phyloP scores from a whole-genome alignment of 306 rosid species.

The Mimosa pudica region DNA sequence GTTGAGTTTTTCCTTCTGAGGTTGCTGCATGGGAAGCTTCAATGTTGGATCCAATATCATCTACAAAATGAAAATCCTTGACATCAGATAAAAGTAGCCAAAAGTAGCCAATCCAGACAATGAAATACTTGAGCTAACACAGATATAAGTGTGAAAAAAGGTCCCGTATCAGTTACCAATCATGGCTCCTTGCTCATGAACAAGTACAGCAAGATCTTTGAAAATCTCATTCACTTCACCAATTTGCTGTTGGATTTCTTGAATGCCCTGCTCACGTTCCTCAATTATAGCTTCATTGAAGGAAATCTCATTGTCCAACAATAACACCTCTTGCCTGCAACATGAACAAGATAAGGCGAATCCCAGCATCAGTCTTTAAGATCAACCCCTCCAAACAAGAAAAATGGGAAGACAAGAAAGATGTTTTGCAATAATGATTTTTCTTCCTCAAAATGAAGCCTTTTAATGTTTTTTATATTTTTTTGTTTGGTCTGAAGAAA shows the following conservation, averaged over 20 bases:
- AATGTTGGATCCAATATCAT: conserved; percentile 82
- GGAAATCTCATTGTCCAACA: conserved; percentile 89
- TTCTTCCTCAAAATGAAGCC: not conserved
- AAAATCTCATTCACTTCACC: conserved; percentile 96
- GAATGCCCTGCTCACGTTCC: conserved; percentile 98
- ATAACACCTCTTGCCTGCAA: conserved; percentile 85
- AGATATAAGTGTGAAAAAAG: not conserved
- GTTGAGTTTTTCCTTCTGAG: conserved; percentile 79
- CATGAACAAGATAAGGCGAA: conserved; percentile 34
- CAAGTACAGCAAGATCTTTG: conserved; percentile 94
- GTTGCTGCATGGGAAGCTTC: conserved; percentile 84
- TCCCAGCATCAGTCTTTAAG: conserved; percentile 4
- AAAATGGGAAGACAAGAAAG: not conserved
- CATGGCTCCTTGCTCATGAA: conserved; percentile 95
- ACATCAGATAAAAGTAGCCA: conserved; percentile 36
- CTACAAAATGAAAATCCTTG: conserved; percentile 46
- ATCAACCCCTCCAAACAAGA: conserved; percentile 14
- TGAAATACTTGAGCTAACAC: conserved; percentile 7
- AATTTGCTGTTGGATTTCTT: conserved; percentile 95
- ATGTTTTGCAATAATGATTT: not conserved
- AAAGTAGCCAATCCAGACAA: conserved; percentile 27
- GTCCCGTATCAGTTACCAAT: conserved; percentile 58
- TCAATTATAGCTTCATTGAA: conserved; percentile 95
- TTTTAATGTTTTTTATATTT: not conserved
- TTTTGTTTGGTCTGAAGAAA: too few species aligned